phyloP scores from a whole-genome alignment of 139 green algal species.

The Chlamydomonas sphaeroides region DNA sequence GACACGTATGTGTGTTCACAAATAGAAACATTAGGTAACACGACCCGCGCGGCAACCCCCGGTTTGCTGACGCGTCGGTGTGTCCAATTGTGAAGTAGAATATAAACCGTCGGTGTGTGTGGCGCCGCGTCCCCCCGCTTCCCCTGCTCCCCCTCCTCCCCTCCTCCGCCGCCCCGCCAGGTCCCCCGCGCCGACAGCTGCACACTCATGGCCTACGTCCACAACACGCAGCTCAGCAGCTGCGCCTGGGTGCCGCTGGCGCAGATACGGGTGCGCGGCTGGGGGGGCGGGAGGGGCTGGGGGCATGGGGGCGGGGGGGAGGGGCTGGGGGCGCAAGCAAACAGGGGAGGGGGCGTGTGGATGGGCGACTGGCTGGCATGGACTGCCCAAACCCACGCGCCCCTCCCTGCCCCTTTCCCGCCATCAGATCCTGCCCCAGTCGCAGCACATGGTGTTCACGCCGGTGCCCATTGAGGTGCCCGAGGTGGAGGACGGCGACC shows the following conservation, averaged over 20 bases:
- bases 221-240: background rate
- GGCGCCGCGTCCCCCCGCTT: no score
- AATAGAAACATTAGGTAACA: no score
- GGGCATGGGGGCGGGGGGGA: background rate
- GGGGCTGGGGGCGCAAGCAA: no score
- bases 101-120: no score
- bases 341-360: no score
- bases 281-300: background rate
- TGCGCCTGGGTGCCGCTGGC: slow-evolving; percentile 52
- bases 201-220: slow-evolving; percentile 20
- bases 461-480: slow-evolving; percentile 12
- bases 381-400: no score
- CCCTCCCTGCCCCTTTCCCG: background rate
- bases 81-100: no score
- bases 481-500: slow-evolving; percentile 29
- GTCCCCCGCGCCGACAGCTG: background rate
- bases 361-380: no score
- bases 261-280: slow-evolving; percentile 28
- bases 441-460: slow-evolving; percentile 53
- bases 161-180: background rate
- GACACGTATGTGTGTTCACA: no score
- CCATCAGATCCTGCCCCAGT: slow-evolving; percentile 36
- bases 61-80: no score
- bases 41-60: no score
- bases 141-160: background rate